Evolutionary conservation across 1,284 basidiomycete genomes (phyloP).

Genomic region (Leccinum glutinopallens): DNA sequence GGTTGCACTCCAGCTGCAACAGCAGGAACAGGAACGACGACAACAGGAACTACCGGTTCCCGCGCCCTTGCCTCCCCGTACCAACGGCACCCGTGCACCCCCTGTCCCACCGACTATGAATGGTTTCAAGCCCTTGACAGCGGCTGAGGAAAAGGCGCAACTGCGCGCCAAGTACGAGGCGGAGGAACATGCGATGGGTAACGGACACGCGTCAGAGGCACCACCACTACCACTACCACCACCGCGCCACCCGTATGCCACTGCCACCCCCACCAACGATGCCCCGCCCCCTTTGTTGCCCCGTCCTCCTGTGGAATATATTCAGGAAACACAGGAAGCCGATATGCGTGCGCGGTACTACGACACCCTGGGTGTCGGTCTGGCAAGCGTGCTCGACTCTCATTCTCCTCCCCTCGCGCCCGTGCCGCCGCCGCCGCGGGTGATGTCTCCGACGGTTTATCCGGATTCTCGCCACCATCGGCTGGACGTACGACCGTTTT

Average conservation of each 20-base stretch:
- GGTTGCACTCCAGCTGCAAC: conserved; percentile 28
- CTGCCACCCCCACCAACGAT: conserved; percentile 17
- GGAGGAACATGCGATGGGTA: conserved; percentile 41
- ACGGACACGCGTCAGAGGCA: conserved; percentile 16
- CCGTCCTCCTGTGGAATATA: conserved; percentile 73
- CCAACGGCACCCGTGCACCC: conserved; percentile 25
- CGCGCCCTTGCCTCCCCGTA: conserved; percentile 33
- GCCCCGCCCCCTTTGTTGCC: conserved; percentile 62
- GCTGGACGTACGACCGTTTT: conserved; percentile 45
- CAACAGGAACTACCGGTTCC: conserved; percentile 15
- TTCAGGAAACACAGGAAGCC: conserved; percentile 73
- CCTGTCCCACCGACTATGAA: conserved; percentile 28
- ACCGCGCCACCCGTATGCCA: conserved; percentile 22
- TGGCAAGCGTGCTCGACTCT: conserved; percentile 22
- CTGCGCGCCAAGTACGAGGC: conserved; percentile 63
- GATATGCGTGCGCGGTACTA: conserved; percentile 50
- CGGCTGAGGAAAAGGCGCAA: conserved; percentile 76
- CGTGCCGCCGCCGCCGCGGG: conserved; percentile 28
- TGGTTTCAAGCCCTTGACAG: conserved; percentile 51
- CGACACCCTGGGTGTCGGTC: conserved; percentile 21
- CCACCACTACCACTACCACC: conserved; percentile 9
- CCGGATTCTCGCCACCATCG: conserved; percentile 9
- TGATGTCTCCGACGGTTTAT: conserved; percentile 13
- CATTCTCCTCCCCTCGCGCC: conserved; percentile 21
- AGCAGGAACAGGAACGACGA: conserved; percentile 2